A percentile compares a stretch with the other conserved stretches of the same genome.
Evolutionary conservation across 1,139 yeast species (phyloP).

Genomic region (Geotrichum histeridarum): DNA sequence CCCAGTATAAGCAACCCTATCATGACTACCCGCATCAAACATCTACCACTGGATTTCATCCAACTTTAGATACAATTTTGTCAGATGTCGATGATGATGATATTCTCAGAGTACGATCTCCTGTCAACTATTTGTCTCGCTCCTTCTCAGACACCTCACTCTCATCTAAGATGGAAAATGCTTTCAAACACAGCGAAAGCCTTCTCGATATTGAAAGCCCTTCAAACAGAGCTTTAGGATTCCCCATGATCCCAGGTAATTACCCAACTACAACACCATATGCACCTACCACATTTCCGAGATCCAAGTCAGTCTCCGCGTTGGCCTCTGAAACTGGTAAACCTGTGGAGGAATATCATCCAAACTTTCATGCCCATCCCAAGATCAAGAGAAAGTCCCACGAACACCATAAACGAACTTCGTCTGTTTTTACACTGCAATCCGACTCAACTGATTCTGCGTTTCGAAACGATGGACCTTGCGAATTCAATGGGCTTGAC

Average conservation of each 20-base stretch:
- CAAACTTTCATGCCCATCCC: constrained; percentile 6
- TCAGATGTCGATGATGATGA: constrained; percentile 15
- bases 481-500: constrained; percentile 1
- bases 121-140: neutral
- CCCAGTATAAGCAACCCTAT: neutral
- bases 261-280: neutral
- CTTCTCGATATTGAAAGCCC: constrained; percentile 2
- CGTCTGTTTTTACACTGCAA: constrained; percentile 19
- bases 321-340: neutral
- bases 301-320: constrained; percentile 14
- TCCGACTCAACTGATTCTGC: constrained; percentile 10
- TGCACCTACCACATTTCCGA: constrained; percentile 3
- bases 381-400: neutral
- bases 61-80: constrained; percentile 8
- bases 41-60: neutral
- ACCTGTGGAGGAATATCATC: neutral
- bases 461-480: constrained; percentile 11
- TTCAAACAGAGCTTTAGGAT: neutral
- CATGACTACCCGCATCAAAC: neutral
- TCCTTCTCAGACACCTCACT: constrained; percentile 12
- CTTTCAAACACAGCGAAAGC: constrained; percentile 14
- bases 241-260: neutral
- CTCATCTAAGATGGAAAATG: constrained; percentile 10
- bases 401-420: constrained; percentile 12
- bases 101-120: neutral